Evolutionary conservation across 805 yeast genomes (phyloP), one percentile per base, ranked within the genome.

Genomic region (Wickerhamiella occidentalis): DNA sequence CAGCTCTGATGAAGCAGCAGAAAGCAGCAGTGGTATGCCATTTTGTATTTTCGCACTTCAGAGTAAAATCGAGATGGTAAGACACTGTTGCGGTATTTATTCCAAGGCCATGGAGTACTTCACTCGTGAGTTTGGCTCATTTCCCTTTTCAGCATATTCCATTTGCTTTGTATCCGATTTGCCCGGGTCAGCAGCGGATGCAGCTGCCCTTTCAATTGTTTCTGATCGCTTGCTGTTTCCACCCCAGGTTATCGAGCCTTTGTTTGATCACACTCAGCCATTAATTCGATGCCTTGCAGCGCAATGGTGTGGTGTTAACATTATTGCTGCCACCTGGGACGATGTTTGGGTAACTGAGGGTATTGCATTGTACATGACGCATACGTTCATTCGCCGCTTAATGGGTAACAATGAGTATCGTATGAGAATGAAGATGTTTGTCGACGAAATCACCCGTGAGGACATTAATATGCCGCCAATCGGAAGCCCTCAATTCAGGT

Each of bases 301-400:
- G 3, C 98, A 92, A 63, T 92, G 96, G 94, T 77, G 94, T 0
- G 96, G 96, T 15, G 80, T 92, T 30, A 85, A 85, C 61, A 85
- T 92, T 17, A 80, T 86, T 2, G 96, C 97, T 0, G 74, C 74
- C 48, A 74, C 79, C 0, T 75, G 79, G 61, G 78, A 83, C 56
- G 96, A 92, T 63, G 56, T 85, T 6, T 92, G 99, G 98, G 76
- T 90, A 54, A 82, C 88, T 1, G 66, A 83, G 25, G 98, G 97
- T 2, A 78, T 92, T 52, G 75, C 95, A 0, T 75, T 78, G 30
- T 90, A 73, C 62, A 90, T 92, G 95, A 75, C 90, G 0, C 68
- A 76, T 23, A 82, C 80, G 56, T 84, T 85, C 57, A 65, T 82
- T 25, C 75, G 75, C 43, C 73, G 72, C 17, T 65, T 92, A 12